Conservation (phyloP, 1,139 yeast genomes). For the Komagataea norvegica region DNA sequence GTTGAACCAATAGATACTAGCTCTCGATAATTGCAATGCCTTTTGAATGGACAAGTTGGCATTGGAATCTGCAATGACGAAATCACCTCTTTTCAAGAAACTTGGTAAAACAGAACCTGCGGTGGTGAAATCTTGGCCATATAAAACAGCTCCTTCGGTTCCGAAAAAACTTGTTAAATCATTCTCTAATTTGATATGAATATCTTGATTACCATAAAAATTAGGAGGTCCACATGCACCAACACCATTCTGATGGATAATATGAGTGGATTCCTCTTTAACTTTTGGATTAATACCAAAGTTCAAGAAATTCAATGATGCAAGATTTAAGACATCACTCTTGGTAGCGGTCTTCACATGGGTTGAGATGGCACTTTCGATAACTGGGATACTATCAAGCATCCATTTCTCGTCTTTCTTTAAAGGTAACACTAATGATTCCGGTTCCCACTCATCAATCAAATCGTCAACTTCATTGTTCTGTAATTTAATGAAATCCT, state of each 20-base stretch:
- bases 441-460: conserved; percentile 89
- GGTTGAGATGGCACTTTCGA: conserved; percentile 54
- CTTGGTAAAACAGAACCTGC: conserved; percentile 97
- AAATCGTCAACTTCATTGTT: conserved; percentile 75
- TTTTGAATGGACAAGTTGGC: conserved; percentile 78
- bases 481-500: conserved; percentile 62
- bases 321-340: conserved; percentile 42
- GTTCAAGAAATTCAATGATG: conserved; percentile 59
- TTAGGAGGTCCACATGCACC: conserved; percentile 99
- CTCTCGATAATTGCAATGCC: conserved; percentile 82
- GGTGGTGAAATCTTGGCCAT: conserved; percentile 91
- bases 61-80: conserved; percentile 82
- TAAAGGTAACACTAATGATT: conserved; percentile 61
- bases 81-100: conserved; percentile 91
- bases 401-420: conserved; percentile 55
- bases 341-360: conserved; percentile 37
- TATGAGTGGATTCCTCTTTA: conserved; percentile 50
- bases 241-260: conserved; percentile 75
- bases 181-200: conserved; percentile 76
- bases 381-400: conserved; percentile 55
- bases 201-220: conserved; percentile 94
- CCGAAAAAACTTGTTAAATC: conserved; percentile 71
- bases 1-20: conserved; percentile 75
- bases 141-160: conserved; percentile 73
- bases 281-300: conserved; percentile 47